Evolutionary conservation across 768 basidiomycete species (phyloP).

Genomic region (Psilocybe azurescens): DNA sequence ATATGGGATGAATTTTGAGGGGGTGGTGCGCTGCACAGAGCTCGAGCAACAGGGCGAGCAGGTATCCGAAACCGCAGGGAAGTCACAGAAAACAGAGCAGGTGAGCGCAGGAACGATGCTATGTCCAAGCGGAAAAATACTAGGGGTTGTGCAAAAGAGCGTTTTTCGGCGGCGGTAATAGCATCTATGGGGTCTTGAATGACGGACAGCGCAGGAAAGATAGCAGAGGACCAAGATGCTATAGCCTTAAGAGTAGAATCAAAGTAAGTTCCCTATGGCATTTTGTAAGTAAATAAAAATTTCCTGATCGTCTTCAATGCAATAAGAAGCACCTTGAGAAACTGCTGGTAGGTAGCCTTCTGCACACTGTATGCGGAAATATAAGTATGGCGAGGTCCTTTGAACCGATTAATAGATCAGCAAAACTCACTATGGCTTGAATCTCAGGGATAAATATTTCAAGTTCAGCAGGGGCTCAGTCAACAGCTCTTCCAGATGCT

Average conservation of each 20-base stretch:
- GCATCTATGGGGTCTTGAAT: slow-evolving; percentile 67
- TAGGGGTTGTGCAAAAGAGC: slow-evolving; percentile 81
- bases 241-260: slow-evolving; percentile 72
- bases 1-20: slow-evolving; percentile 7
- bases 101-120: slow-evolving; percentile 47
- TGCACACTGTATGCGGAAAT: slow-evolving; percentile 52
- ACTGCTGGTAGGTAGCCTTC: slow-evolving; percentile 80
- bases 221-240: slow-evolving; percentile 60
- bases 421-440: slow-evolving; percentile 81
- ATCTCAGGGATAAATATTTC: slow-evolving; percentile 64
- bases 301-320: too few species aligned
- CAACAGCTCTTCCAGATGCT: slow-evolving; percentile 76
- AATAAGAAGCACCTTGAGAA: slow-evolving; percentile 59
- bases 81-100: slow-evolving; percentile 55
- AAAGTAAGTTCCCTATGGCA: slow-evolving; percentile 76
- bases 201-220: slow-evolving; percentile 57
- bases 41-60: slow-evolving; percentile 56
- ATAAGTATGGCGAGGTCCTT: slow-evolving; percentile 7
- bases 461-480: slow-evolving; percentile 51
- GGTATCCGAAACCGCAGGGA: slow-evolving; percentile 78
- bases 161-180: slow-evolving; percentile 31
- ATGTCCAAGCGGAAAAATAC: slow-evolving; percentile 80
- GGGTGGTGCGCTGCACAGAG: slow-evolving; percentile 34
- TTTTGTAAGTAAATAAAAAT: too few species aligned
- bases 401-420: not conserved